Conservation (phyloP, 1,284 basidiomycete genomes). For the Pseudozyma sp. region DNA sequence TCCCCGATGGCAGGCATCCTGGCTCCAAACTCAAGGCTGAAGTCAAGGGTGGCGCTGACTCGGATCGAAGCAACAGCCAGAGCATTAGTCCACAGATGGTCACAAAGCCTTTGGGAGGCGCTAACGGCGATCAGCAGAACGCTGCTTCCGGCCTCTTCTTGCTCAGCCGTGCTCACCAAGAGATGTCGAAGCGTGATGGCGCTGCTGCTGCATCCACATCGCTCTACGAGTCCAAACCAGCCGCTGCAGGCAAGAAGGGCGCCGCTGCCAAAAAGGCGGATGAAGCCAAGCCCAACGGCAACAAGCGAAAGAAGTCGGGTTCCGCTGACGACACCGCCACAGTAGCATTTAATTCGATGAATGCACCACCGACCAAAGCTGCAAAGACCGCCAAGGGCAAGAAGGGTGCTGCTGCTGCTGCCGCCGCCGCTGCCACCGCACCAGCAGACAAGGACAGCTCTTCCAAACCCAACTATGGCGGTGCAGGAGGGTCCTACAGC, state of each 20-base stretch:
- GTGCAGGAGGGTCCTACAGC: constrained; percentile 21
- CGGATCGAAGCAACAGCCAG: constrained; percentile 25
- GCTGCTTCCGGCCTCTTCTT: constrained; percentile 80
- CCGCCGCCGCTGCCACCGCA: constrained; percentile 6
- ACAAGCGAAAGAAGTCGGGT: constrained; percentile 58
- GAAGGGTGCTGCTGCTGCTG: constrained; percentile 64
- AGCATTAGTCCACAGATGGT: constrained; percentile 54
- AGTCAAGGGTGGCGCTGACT: constrained; percentile 13
- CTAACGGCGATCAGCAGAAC: constrained; percentile 49
- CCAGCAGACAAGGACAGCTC: constrained; percentile 49
- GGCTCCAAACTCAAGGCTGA: constrained; percentile 48
- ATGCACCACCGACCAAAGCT: constrained; percentile 29
- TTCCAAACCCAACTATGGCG: constrained; percentile 53
- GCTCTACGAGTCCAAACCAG: constrained; percentile 44
- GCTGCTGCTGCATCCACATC: constrained; percentile 70
- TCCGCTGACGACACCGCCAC: constrained; percentile 24
- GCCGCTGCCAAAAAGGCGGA: constrained; percentile 19
- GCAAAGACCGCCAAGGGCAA: constrained; percentile 68
- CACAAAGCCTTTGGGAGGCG: constrained; percentile 26
- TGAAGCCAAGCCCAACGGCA: constrained; percentile 36
- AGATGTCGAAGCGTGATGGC: constrained; percentile 93
- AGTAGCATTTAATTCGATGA: constrained; percentile 9
- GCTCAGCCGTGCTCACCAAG: constrained; percentile 91
- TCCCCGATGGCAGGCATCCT: constrained; percentile 14
- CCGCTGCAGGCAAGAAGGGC: constrained; percentile 15